These are phyloP conservation scores for Verbena officinalis DNA, from an alignment of 257 asterid genomes.

Conservation along the genomic window DNA sequence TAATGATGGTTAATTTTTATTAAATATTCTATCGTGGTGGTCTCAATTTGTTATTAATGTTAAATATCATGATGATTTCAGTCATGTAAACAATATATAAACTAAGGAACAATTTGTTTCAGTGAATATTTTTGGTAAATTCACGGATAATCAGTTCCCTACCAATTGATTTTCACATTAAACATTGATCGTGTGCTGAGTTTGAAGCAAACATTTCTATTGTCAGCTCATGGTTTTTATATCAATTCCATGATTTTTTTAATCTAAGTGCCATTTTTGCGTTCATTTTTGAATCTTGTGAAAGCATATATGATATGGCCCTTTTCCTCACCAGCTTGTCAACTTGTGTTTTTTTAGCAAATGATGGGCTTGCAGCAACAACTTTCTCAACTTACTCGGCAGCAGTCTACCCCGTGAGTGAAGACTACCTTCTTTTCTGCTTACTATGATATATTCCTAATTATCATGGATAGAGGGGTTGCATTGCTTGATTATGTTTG, in stretches of 20 bases:
- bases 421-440: slow-evolving; percentile 17
- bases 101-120: slow-evolving; percentile 6
- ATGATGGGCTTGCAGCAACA: slow-evolving; percentile 66
- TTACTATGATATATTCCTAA: neutral
- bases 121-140: neutral
- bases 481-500: neutral
- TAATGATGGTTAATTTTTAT: neutral
- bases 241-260: neutral
- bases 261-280: too few species aligned
- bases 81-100: slow-evolving; percentile 7
- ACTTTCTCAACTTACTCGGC: slow-evolving; percentile 54
- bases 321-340: slow-evolving; percentile 22
- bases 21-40: neutral
- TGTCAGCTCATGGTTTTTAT: too few species aligned
- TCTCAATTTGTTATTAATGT: neutral
- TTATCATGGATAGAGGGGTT: neutral
- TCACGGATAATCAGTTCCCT: slow-evolving; percentile 1
- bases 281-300: too few species aligned
- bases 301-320: slow-evolving; percentile 7
- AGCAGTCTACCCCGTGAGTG: slow-evolving; percentile 57
- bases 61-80: slow-evolving; percentile 9
- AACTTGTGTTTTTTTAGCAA: slow-evolving; percentile 44
- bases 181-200: neutral
- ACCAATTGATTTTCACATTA: neutral
- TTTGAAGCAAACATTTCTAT: neutral